Evolutionary conservation across 2,329 filamentous ascomycete species (phyloP).

Genomic region (Fusarium subtropicale): DNA sequence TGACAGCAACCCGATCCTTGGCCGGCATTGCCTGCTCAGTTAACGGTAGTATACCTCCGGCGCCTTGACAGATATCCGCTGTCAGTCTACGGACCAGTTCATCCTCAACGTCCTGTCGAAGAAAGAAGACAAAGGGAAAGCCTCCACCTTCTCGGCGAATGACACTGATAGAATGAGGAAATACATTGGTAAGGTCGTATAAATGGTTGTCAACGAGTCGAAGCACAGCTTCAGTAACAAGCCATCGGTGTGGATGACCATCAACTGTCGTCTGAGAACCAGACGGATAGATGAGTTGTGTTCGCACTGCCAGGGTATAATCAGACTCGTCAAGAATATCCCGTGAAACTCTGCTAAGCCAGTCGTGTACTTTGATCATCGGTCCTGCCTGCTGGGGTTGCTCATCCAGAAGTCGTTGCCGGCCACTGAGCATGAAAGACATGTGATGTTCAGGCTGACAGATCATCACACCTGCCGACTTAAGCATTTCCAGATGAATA

Average conservation of each 20-base stretch:
- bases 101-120: slow-evolving; percentile 61
- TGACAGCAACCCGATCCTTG: slow-evolving; percentile 43
- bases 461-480: slow-evolving; percentile 65
- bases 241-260: slow-evolving; percentile 66
- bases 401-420: slow-evolving; percentile 66
- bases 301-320: slow-evolving; percentile 65
- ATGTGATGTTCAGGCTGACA: slow-evolving; percentile 72
- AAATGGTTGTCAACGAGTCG: slow-evolving; percentile 56
- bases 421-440: slow-evolving; percentile 72
- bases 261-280: slow-evolving; percentile 64
- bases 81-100: slow-evolving; percentile 51
- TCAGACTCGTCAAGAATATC: slow-evolving; percentile 76
- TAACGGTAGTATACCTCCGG: slow-evolving; percentile 42
- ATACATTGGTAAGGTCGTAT: slow-evolving; percentile 51
- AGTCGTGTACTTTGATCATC: slow-evolving; percentile 65
- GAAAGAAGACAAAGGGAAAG: slow-evolving; percentile 65
- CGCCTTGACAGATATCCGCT: slow-evolving; percentile 37
- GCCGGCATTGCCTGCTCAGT: slow-evolving; percentile 28
- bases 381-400: slow-evolving; percentile 56
- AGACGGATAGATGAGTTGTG: slow-evolving; percentile 69
- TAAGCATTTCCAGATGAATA: slow-evolving; percentile 55
- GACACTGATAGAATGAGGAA: slow-evolving; percentile 52
- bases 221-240: slow-evolving; percentile 57
- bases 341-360: slow-evolving; percentile 62
- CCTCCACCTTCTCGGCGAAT: slow-evolving; percentile 46